Base-by-base conservation (phyloP, 371 early-diverging fungal species). In the Apophysomyces variabilis region DNA sequence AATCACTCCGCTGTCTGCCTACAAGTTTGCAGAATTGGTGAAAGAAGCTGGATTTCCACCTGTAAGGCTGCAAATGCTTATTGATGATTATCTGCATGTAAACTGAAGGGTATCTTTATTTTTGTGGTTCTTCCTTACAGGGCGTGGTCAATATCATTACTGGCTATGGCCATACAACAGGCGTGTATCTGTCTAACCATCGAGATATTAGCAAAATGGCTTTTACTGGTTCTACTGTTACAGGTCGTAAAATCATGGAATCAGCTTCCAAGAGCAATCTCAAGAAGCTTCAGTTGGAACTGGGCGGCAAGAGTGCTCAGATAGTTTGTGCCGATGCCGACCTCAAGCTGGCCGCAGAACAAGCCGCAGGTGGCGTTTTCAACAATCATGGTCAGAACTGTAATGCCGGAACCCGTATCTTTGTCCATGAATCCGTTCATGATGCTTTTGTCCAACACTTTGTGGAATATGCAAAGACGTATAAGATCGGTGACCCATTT, bases 301-400 rank as follows among this genome's bases (percentile, higher is more conserved):
- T 96, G 32, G 97, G 97, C 58, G 97, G 97, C 60, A 97, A 97
- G 82, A 89, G 89, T 32, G 92, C 96, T 0, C 85, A 90, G 63
- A 92, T 96, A 57, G 91, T 96, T 13, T 92, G 90, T 76, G 89
- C 86, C 6, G 95, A 94, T 71, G 94, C 92, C 4, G 91, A 96
- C 68, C 67, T 96, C 43, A 89, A 89, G 16, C 78, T 82, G 57
- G 94, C 94, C 7, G 92, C 93, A n/a, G 79, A 80, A 57, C 84
- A 85, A 66, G 87, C 90, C 12, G 75, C 84, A 67, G 85, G 80
- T 11, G 95, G 90, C 64, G 87, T 89, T 68, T 94, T 86, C 71
- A 82, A 87, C 72, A 95, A 95, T 75, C 79, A 87, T 56, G 97
- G 97, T 12, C 96, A 96, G 75, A 88, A 87, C 73, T 96, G 97